Percentiles rank a stretch among this genome's conserved stretches.
Conservation (phyloP, 257 asterid genomes). For the Primulina tabacum region DNA sequence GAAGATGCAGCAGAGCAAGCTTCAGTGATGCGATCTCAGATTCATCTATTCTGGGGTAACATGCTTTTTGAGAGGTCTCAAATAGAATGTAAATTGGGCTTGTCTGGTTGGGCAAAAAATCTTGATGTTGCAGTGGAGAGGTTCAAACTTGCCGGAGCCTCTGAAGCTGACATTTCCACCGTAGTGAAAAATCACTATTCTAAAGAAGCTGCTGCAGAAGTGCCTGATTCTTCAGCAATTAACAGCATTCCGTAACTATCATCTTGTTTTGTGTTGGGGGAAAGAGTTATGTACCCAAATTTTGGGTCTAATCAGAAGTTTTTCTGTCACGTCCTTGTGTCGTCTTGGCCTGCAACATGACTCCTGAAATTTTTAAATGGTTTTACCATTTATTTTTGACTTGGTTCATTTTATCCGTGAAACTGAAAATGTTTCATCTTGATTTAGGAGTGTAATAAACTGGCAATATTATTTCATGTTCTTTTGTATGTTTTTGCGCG, state of each 20-base stretch:
- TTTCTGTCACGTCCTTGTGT: constrained; percentile 22
- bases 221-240: background rate
- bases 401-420: constrained; percentile 7
- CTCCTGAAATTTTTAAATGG: constrained; percentile 29
- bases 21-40: constrained; percentile 88
- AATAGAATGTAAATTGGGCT: constrained; percentile 66
- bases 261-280: background rate
- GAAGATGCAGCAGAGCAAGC: constrained; percentile 87
- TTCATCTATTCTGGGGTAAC: constrained; percentile 93
- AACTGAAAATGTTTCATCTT: constrained; percentile 16
- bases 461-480: background rate
- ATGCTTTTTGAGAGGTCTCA: constrained; percentile 94
- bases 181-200: constrained; percentile 81
- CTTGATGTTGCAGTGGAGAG: constrained; percentile 74
- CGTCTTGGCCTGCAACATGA: constrained; percentile 29
- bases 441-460: constrained; percentile 19
- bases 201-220: constrained; percentile 45
- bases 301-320: constrained; percentile 16
- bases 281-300: background rate
- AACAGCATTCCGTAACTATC: background rate
- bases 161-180: constrained; percentile 75
- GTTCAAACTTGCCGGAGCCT: constrained; percentile 92
- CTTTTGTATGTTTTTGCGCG: background rate
- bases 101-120: constrained; percentile 80
- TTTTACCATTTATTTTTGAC: constrained; percentile 8